Evolutionary conservation across 805 yeast species (phyloP).

Genomic region (Candida boleticola): DNA sequence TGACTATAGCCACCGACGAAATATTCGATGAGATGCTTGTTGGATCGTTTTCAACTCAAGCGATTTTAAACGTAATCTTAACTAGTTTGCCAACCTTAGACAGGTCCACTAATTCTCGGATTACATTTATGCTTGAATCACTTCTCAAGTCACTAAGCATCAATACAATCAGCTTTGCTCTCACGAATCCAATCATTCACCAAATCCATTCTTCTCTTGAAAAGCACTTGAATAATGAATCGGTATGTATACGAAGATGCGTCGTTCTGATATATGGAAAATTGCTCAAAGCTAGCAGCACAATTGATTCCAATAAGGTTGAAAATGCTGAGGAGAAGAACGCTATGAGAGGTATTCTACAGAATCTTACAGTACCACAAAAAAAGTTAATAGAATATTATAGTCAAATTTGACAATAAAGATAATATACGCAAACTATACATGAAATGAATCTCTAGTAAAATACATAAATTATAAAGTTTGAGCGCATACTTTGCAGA

Average conservation of each 20-base stretch:
- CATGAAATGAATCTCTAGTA: neutral
- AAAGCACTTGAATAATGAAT: slow-evolving; percentile 24
- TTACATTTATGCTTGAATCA: slow-evolving; percentile 23
- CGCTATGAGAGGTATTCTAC: slow-evolving; percentile 28
- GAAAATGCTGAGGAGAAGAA: slow-evolving; percentile 10
- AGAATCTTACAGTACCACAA: slow-evolving; percentile 41
- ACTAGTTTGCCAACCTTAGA: slow-evolving; percentile 11
- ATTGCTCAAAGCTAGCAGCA: slow-evolving; percentile 20
- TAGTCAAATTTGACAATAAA: slow-evolving; percentile 16
- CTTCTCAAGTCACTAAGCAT: slow-evolving; percentile 22
- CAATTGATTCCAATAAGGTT: slow-evolving; percentile 19
- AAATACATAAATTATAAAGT: no score
- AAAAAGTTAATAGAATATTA: slow-evolving; percentile 48
- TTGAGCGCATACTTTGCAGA: neutral
- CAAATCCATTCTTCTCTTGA: slow-evolving; percentile 29
- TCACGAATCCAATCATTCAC: slow-evolving; percentile 16
- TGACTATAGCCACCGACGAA: slow-evolving; percentile 26
- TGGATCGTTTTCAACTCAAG: slow-evolving; percentile 24
- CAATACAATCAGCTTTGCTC: slow-evolving; percentile 15
- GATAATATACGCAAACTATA: neutral
- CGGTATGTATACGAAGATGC: slow-evolving; percentile 36
- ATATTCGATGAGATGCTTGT: slow-evolving; percentile 28
- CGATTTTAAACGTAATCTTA: slow-evolving; percentile 15
- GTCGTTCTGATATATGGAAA: slow-evolving; percentile 40
- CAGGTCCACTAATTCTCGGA: neutral